phyloP scores from a whole-genome alignment of 768 basidiomycete genomes.

The Auriculariales sp. region DNA sequence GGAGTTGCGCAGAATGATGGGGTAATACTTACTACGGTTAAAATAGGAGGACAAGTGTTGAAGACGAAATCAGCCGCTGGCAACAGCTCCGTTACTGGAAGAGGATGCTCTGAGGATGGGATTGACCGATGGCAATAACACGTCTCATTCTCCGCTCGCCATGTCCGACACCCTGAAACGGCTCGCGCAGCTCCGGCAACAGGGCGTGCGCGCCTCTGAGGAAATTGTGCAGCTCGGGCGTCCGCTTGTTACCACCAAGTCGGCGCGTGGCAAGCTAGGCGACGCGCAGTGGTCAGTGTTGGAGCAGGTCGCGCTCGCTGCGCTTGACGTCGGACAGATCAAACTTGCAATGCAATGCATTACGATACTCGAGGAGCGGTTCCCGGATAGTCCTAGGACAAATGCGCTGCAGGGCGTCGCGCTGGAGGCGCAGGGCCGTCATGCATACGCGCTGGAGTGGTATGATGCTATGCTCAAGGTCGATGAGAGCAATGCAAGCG shows the following conservation, averaged over 20 bases:
- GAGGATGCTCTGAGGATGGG: too few species aligned
- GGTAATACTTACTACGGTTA: too few species aligned
- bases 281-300: constrained; percentile 59
- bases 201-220: constrained; percentile 37
- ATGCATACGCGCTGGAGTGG: constrained; percentile 42
- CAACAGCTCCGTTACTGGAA: too few species aligned
- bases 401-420: constrained; percentile 63
- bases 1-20: too few species aligned
- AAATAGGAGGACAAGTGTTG: too few species aligned
- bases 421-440: constrained; percentile 51
- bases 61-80: too few species aligned
- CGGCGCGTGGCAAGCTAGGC: not conserved
- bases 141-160: too few species aligned
- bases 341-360: constrained; percentile 65
- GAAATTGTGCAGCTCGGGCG: constrained; percentile 43
- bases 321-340: constrained; percentile 57
- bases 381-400: constrained; percentile 68
- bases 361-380: constrained; percentile 43
- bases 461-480: constrained; percentile 46
- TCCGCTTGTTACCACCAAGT: not conserved
- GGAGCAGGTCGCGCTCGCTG: constrained; percentile 67
- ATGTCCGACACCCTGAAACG: constrained; percentile 37
- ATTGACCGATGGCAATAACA: too few species aligned
- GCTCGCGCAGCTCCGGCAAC: constrained; percentile 38
- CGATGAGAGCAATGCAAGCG: constrained; percentile 53